Conservation (phyloP, 139 green algal species). For the Chlorella sp. region DNA sequence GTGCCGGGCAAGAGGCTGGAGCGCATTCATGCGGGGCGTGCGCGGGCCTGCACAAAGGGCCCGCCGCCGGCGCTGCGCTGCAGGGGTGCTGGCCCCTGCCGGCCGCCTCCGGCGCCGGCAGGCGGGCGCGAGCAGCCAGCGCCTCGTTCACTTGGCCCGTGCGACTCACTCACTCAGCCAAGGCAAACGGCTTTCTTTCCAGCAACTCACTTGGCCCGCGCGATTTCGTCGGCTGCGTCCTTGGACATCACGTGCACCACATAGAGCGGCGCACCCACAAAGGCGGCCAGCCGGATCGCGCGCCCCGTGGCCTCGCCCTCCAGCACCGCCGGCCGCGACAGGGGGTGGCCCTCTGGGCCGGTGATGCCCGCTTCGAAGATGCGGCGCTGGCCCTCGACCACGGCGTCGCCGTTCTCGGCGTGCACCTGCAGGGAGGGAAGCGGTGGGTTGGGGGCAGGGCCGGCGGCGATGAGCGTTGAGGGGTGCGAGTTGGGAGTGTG, state of each 20-base stretch:
- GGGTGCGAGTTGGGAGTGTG: background rate
- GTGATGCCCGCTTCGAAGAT: slow-evolving; percentile 73
- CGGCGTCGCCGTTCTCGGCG: slow-evolving; percentile 91
- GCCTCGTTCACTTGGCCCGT: background rate
- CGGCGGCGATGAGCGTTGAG: background rate
- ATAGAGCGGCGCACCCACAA: slow-evolving; percentile 89
- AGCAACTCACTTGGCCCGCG: background rate
- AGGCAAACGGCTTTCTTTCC: background rate
- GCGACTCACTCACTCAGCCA: background rate
- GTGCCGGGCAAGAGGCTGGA: too few relatives aligned
- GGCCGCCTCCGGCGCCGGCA: too few relatives aligned
- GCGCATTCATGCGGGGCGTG: too few relatives aligned
- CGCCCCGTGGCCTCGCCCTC: slow-evolving; percentile 90
- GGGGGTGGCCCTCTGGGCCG: slow-evolving; percentile 85
- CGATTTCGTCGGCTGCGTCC: slow-evolving; percentile 80
- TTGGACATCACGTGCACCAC: slow-evolving; percentile 97
- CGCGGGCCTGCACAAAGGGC: too few relatives aligned
- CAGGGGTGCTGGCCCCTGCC: too few relatives aligned
- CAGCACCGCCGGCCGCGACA: slow-evolving; percentile 80
- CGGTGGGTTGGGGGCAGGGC: background rate
- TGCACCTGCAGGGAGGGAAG: slow-evolving; percentile 61
- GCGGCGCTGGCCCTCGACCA: slow-evolving; percentile 71
- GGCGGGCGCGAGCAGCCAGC: background rate
- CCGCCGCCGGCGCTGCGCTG: too few relatives aligned
- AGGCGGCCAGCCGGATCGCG: slow-evolving; percentile 81